These are phyloP conservation scores for Termitomyces sp. DNA, from an alignment of 768 basidiomycete genomes.

Conservation along the genomic window DNA sequence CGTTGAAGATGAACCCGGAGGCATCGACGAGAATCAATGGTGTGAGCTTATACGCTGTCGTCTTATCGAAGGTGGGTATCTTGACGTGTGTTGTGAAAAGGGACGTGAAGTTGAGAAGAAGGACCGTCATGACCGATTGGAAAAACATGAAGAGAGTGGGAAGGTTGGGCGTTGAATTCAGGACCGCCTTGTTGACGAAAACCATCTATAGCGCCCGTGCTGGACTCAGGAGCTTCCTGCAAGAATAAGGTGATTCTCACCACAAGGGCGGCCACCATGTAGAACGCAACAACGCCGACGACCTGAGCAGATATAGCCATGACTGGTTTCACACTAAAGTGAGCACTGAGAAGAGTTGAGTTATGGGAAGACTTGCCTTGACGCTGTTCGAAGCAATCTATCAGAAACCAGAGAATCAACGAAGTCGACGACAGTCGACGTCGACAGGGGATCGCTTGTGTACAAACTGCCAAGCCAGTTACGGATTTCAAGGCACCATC, in stretches of 20 bases:
- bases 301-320: conserved; percentile 20
- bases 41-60: conserved; percentile 16
- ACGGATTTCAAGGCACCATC: not conserved
- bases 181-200: conserved; percentile 46
- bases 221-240: not conserved
- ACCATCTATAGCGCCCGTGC: conserved; percentile 45
- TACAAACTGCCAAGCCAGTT: not conserved
- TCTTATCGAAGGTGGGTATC: conserved; percentile 15
- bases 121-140: conserved; percentile 24
- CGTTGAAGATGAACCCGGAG: conserved; percentile 25
- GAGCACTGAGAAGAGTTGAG: not conserved
- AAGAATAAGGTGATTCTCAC: conserved; percentile 32
- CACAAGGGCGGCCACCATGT: conserved; percentile 63
- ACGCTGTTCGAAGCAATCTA: not conserved
- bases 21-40: conserved; percentile 32
- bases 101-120: conserved; percentile 19
- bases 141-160: conserved; percentile 24
- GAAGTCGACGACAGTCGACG: not conserved
- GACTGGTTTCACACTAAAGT: not conserved
- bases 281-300: conserved; percentile 47
- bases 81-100: conserved; percentile 21
- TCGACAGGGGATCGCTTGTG: not conserved
- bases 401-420: not conserved
- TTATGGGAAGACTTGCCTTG: not conserved
- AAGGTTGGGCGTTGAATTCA: conserved; percentile 23